Conservation (phyloP, 2,329 filamentous ascomycete species). For the Stagonosporopsis cucurbitacearum region DNA sequence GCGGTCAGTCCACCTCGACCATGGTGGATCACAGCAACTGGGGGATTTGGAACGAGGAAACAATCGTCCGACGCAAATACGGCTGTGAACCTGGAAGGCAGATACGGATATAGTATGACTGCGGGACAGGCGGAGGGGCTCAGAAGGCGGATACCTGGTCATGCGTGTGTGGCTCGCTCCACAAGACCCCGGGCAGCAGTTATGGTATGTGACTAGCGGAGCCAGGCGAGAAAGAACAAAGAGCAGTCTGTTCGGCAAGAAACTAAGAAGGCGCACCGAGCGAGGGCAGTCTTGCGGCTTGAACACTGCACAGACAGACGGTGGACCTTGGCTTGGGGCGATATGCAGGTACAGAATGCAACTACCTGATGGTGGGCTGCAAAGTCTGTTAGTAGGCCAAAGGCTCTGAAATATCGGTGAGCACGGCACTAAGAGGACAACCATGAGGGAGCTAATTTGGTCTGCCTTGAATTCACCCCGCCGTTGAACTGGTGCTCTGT, state of each 20-base stretch:
- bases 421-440: constrained; percentile 16
- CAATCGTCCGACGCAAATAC: constrained; percentile 28
- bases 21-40: constrained; percentile 30
- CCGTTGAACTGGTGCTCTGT: constrained; percentile 22
- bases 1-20: constrained; percentile 38
- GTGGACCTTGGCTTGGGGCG: constrained; percentile 28
- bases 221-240: constrained; percentile 31
- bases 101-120: constrained; percentile 41
- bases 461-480: constrained; percentile 27
- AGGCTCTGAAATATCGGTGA: constrained; percentile 21
- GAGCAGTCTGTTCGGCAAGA: constrained; percentile 33
- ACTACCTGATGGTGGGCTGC: constrained; percentile 23
- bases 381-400: constrained; percentile 21
- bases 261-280: constrained; percentile 33
- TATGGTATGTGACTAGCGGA: constrained; percentile 40
- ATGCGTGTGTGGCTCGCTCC: constrained; percentile 43
- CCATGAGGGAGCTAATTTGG: constrained; percentile 29
- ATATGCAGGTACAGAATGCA: constrained; percentile 37
- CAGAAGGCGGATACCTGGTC: constrained; percentile 35
- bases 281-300: constrained; percentile 36
- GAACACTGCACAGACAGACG: constrained; percentile 22
- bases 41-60: constrained; percentile 26
- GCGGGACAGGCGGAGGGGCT: constrained; percentile 36
- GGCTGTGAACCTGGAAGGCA: constrained; percentile 31
- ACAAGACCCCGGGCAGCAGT: constrained; percentile 33